Conservation (phyloP, 371 early-diverging fungal genomes). For the Lichtheimia ramosa region DNA sequence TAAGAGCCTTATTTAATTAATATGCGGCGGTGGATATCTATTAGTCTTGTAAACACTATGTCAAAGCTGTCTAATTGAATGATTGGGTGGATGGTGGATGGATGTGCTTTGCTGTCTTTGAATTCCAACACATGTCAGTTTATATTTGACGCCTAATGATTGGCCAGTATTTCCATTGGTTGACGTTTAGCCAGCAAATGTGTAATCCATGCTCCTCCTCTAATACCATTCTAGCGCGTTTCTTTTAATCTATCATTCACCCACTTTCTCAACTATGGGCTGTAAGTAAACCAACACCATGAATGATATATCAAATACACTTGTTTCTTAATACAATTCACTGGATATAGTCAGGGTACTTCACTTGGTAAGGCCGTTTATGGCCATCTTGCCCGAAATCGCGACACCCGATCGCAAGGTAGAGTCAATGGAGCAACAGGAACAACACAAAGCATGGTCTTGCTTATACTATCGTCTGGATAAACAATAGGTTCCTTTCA, state of each 20-base stretch:
- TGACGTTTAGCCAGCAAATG: not conserved
- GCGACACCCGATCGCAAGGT: slow-evolving; percentile 96
- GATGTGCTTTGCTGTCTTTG: no score
- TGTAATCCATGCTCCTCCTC: slow-evolving; percentile 1
- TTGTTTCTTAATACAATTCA: not conserved
- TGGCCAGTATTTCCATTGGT: not conserved
- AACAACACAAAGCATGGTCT: no score
- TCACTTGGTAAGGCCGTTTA: slow-evolving; percentile 97
- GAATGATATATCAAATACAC: no score
- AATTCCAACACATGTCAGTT: no score
- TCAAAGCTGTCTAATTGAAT: no score
- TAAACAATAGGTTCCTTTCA: slow-evolving; percentile 82
- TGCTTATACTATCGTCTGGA: no score
- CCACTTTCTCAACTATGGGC: slow-evolving; percentile 14
- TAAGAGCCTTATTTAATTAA: no score
- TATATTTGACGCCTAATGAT: not conserved
- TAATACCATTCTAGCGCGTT: not conserved
- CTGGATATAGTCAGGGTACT: slow-evolving; percentile 83
- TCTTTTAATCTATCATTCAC: slow-evolving; percentile 4
- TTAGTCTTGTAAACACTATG: no score
- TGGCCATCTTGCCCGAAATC: slow-evolving; percentile 98
- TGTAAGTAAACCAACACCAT: slow-evolving; percentile 12
- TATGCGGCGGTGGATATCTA: no score
- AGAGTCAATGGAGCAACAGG: slow-evolving; percentile 5
- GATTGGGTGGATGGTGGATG: no score